Evolutionary conservation across 768 basidiomycete species (phyloP), one percentile per base, ranked within the genome.

Genomic region (Suillus luteus): DNA sequence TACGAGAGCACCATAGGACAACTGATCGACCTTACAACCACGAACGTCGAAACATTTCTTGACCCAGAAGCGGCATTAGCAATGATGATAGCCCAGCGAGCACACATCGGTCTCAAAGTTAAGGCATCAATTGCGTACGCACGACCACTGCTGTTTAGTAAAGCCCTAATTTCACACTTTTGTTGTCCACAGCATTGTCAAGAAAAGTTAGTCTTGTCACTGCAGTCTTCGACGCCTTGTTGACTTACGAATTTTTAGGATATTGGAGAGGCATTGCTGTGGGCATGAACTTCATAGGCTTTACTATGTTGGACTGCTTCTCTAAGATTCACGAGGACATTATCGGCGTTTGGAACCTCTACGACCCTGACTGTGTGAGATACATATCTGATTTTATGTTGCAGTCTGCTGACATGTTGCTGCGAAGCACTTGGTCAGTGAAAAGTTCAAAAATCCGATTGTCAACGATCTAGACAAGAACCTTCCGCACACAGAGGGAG

Each of bases 321-420:
- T 33, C 51, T 43, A 60, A 65, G 8, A 66, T 71, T 40, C 70
- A 71, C 35, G 22, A 52, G 5, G 70, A 71, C 43, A 67, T 71
- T 35, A 67, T 71, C 40, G 35, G 33, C 10, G 58, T 64, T 17
- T 71, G 70, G 70, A 71, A 71, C 46, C 63, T 71, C 59, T 11
- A 59, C 22, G 66, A 66, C 61, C 65, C 66, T 15, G 14, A 19
- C 40, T 7, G 31, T 14, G 66, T 66, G 19, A 55, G 64, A 35
- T 22, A 5, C 7, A 54, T 1, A 22, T 46, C 5, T 2, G 2
- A 22, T 38, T 44, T 11, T 5, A 31, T 33, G 37, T 37, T 4
- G 1, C 8, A 27, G 44, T 7, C 19, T 3, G 19, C 15, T 59
- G 6, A 24, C 24, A 9, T 17, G 19, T 27, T 17, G 33, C 46